Conservation (phyloP, 192 early-diverging fungal species). For the Coemansia sp. region DNA sequence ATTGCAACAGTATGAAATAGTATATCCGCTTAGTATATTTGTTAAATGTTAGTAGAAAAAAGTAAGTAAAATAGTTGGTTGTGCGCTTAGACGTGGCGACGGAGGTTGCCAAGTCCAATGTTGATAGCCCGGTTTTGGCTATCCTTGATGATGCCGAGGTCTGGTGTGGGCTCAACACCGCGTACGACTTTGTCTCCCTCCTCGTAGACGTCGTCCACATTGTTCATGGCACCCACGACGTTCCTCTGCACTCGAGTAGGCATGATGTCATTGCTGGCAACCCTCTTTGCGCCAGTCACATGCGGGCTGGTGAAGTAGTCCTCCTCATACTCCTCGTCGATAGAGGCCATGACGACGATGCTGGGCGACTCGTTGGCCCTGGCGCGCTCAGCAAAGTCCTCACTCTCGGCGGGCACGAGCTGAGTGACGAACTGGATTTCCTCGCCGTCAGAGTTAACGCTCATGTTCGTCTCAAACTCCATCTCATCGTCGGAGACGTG, state of each 20-base stretch:
- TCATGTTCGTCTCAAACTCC: conserved; percentile 27
- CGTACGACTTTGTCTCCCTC: conserved; percentile 23
- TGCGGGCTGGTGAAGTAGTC: conserved; percentile 20
- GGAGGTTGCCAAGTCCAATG: conserved; percentile 48
- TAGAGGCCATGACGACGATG: conserved; percentile 40
- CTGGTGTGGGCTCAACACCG: conserved; percentile 31
- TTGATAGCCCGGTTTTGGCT: conserved; percentile 49
- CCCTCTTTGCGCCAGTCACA: background rate
- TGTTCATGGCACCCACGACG: background rate
- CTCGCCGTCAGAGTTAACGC: conserved; percentile 41
- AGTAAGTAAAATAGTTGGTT: background rate
- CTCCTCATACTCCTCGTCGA: conserved; percentile 49
- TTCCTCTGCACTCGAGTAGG: conserved; percentile 15
- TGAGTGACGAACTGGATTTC: conserved; percentile 39
- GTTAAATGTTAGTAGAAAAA: conserved; percentile 1
- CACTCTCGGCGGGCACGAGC: conserved; percentile 19
- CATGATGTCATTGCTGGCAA: background rate
- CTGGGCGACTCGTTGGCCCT: conserved; percentile 31
- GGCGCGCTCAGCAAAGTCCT: conserved; percentile 11
- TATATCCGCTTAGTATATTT: conserved; percentile 14
- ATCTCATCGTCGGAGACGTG: conserved; percentile 14
- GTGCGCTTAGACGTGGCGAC: conserved; percentile 27
- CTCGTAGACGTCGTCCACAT: conserved; percentile 1
- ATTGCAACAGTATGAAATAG: conserved; percentile 23
- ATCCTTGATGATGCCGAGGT: conserved; percentile 35